Conservation (phyloP, 805 yeast species). For the Myxozyma monticola region DNA sequence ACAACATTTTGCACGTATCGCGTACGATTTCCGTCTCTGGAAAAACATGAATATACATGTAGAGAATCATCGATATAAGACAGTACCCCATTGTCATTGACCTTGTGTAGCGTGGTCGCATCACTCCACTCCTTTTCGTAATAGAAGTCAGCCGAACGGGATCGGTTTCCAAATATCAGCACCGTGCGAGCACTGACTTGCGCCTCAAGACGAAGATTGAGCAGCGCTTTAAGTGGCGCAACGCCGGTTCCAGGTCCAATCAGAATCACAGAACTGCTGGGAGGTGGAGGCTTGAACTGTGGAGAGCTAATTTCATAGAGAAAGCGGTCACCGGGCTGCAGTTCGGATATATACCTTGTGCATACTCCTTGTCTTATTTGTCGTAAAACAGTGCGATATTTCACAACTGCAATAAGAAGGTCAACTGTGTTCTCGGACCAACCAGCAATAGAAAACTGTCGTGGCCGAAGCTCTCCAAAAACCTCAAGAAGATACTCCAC, state of each 20-base stretch:
- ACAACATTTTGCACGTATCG: constrained; percentile 20
- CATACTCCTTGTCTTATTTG: constrained; percentile 79
- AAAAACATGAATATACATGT: constrained; percentile 37
- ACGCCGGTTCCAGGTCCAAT: constrained; percentile 95
- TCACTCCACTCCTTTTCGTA: constrained; percentile 57
- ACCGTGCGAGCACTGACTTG: constrained; percentile 41
- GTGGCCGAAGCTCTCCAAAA: constrained; percentile 74
- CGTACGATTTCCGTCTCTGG: constrained; percentile 42
- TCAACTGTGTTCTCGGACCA: constrained; percentile 47
- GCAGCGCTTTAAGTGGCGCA: constrained; percentile 83
- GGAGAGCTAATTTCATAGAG: constrained; percentile 44
- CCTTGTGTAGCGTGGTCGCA: constrained; percentile 40
- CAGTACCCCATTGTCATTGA: constrained; percentile 30
- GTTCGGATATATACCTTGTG: constrained; percentile 65
- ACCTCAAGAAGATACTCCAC: constrained; percentile 71
- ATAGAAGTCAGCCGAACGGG: constrained; percentile 62
- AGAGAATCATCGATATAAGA: neutral
- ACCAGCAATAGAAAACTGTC: constrained; percentile 81
- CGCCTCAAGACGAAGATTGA: constrained; percentile 40
- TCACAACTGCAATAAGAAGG: constrained; percentile 78
- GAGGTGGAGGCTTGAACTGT: constrained; percentile 50
- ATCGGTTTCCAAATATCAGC: constrained; percentile 77
- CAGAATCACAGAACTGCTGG: constrained; percentile 58
- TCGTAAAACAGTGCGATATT: constrained; percentile 78
- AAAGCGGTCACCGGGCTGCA: constrained; percentile 52